Evolutionary conservation across 148 eudicot genomes (phyloP).

Genomic region (Drosera capensis): DNA sequence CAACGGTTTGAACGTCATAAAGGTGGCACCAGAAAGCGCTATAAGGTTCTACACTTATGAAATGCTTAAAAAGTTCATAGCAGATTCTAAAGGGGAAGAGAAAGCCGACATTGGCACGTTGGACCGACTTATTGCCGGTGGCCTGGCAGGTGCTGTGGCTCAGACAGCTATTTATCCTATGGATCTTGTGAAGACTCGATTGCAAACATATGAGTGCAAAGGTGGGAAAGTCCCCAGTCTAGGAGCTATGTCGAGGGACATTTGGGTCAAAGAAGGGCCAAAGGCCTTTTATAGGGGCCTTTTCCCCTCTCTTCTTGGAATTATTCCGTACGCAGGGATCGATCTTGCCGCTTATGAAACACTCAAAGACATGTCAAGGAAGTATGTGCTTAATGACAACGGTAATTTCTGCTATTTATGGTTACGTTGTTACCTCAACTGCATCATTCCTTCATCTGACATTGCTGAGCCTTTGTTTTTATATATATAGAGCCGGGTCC

Average conservation of each 20-base stretch:
- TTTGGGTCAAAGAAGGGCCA: conserved; percentile 83
- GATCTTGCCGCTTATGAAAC: conserved; percentile 90
- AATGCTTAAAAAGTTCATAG: conserved; percentile 56
- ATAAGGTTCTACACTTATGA: conserved; percentile 82
- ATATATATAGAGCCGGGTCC: conserved; percentile 72
- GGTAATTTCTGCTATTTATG: conserved; percentile 39
- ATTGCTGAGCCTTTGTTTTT: not conserved
- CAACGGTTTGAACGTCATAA: conserved; percentile 77
- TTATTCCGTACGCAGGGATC: conserved; percentile 89
- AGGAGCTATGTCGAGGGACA: conserved; percentile 55
- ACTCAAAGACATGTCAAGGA: conserved; percentile 69
- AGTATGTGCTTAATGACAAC: conserved; percentile 44
- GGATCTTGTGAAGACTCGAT: conserved; percentile 89
- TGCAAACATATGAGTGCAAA: conserved; percentile 53
- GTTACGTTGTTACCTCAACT: too few species aligned
- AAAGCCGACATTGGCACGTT: conserved; percentile 56
- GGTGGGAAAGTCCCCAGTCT: conserved; percentile 54
- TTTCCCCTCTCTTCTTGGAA: conserved; percentile 84
- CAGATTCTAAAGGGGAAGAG: conserved; percentile 42
- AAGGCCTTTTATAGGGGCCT: conserved; percentile 83
- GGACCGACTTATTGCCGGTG: conserved; percentile 81
- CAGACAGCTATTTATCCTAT: conserved; percentile 89
- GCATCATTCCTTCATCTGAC: not conserved
- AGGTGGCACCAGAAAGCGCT: conserved; percentile 97
- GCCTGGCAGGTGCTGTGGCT: conserved; percentile 90